These are phyloP conservation scores for Yamadazyma trypodendri DNA, from an alignment of 1,139 yeast genomes.

Conservation along the genomic window DNA sequence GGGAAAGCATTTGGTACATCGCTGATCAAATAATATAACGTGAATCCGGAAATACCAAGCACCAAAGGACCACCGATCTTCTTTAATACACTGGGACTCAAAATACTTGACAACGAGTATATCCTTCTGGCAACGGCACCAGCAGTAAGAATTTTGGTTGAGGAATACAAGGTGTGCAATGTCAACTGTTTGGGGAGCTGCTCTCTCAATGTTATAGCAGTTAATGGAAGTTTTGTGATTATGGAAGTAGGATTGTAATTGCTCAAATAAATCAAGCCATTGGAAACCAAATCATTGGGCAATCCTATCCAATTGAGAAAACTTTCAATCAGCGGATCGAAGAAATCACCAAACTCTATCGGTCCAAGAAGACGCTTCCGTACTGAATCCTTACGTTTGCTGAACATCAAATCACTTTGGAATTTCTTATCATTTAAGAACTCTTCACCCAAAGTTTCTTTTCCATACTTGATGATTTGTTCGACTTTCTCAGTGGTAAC, in stretches of 20 bases:
- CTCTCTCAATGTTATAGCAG: conserved; percentile 31
- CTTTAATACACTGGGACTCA: conserved; percentile 32
- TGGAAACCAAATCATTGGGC: conserved; percentile 31
- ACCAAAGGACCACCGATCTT: conserved; percentile 46
- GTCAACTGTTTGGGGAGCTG: conserved; percentile 42
- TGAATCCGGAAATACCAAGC: conserved; percentile 54
- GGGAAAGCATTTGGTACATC: conserved; percentile 93
- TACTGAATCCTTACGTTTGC: conserved; percentile 64
- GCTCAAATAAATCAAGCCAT: conserved; percentile 29
- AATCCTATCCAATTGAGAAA: conserved; percentile 46
- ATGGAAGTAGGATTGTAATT: conserved; percentile 36
- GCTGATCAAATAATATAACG: conserved; percentile 63
- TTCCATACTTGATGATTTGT: conserved; percentile 64
- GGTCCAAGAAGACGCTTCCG: conserved; percentile 59
- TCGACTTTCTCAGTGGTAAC: conserved; percentile 60
- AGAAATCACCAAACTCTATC: conserved; percentile 65
- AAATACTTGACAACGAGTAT: conserved; percentile 25
- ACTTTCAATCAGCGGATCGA: conserved; percentile 71
- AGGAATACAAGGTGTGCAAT: conserved; percentile 43
- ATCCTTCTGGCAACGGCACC: conserved; percentile 40
- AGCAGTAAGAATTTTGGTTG: conserved; percentile 43
- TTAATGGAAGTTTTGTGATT: conserved; percentile 32
- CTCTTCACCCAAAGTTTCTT: conserved; percentile 55
- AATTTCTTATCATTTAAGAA: conserved; percentile 65
- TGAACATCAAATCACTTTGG: conserved; percentile 80